These are phyloP conservation scores for Boletus insuetus DNA, from an alignment of 768 basidiomycete genomes.

Conservation along the genomic window DNA sequence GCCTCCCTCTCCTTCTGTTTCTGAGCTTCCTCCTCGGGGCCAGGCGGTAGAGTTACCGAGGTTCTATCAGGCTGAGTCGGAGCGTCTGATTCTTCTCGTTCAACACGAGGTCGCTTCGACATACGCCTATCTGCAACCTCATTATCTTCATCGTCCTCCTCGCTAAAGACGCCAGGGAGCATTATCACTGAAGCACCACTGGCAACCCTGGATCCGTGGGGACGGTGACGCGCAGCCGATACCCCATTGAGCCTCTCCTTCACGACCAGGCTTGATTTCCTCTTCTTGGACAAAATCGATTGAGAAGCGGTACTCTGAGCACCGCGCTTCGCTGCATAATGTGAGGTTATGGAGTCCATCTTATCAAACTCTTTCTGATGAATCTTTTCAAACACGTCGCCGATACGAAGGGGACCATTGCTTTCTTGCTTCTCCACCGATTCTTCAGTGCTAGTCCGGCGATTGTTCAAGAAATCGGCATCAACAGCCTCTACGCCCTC, in stretches of 20 bases:
- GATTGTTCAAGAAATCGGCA: constrained; percentile 42
- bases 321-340: constrained; percentile 45
- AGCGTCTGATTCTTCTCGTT: constrained; percentile 27
- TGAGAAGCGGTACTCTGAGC: constrained; percentile 19
- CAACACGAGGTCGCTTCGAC: constrained; percentile 45
- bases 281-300: constrained; percentile 34
- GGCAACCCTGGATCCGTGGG: constrained; percentile 22
- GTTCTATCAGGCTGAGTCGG: constrained; percentile 30
- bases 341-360: constrained; percentile 73
- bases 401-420: constrained; percentile 28
- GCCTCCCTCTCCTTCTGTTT: constrained; percentile 52
- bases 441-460: constrained; percentile 4
- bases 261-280: constrained; percentile 51
- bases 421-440: constrained; percentile 5
- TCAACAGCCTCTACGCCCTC: constrained; percentile 53
- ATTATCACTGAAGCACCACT: constrained; percentile 28
- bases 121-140: constrained; percentile 37
- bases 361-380: constrained; percentile 67
- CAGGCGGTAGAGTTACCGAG: constrained; percentile 30
- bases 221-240: constrained; percentile 17
- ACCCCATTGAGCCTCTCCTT: constrained; percentile 27
- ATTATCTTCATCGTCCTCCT: constrained; percentile 47
- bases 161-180: constrained; percentile 59
- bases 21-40: constrained; percentile 29
- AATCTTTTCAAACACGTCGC: constrained; percentile 48